Evolutionary conservation across 352 stramenopile genomes (phyloP).

Genomic region (Pythium diclinum): DNA sequence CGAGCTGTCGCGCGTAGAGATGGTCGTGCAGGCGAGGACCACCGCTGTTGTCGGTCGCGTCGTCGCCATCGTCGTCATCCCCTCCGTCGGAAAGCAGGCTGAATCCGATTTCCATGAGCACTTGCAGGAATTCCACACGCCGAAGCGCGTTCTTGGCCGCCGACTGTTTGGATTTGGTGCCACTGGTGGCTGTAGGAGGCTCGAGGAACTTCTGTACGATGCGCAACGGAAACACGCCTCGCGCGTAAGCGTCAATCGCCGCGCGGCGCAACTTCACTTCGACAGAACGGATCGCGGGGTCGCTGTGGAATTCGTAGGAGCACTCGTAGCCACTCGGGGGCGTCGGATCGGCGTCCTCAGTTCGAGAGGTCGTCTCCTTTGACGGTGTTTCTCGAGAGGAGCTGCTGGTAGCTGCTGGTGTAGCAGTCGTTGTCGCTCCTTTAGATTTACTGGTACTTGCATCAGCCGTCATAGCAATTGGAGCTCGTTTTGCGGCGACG

Average conservation of each 20-base stretch:
- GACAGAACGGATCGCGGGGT: conserved; percentile 76
- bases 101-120: conserved; percentile 93
- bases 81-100: conserved; percentile 56
- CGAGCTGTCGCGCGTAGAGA: conserved; percentile 79
- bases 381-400: not conserved
- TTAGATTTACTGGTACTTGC: not conserved
- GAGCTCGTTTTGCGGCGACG: not conserved
- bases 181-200: conserved; percentile 8
- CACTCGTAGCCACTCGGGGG: conserved; percentile 44
- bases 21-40: conserved; percentile 62
- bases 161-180: conserved; percentile 18
- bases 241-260: conserved; percentile 61
- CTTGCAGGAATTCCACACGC: conserved; percentile 88
- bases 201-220: conserved; percentile 75
- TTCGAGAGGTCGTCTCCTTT: not conserved
- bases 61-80: conserved; percentile 30
- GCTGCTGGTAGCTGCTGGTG: not conserved
- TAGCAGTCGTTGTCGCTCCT: not conserved
- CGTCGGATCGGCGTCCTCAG: not conserved
- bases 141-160: conserved; percentile 45
- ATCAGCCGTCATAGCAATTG: not conserved
- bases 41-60: conserved; percentile 8
- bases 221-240: conserved; percentile 66
- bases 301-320: conserved; percentile 74
- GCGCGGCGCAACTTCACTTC: conserved; percentile 85